phyloP scores from a whole-genome alignment of 106 monocot species.

The Posidonia australis region DNA sequence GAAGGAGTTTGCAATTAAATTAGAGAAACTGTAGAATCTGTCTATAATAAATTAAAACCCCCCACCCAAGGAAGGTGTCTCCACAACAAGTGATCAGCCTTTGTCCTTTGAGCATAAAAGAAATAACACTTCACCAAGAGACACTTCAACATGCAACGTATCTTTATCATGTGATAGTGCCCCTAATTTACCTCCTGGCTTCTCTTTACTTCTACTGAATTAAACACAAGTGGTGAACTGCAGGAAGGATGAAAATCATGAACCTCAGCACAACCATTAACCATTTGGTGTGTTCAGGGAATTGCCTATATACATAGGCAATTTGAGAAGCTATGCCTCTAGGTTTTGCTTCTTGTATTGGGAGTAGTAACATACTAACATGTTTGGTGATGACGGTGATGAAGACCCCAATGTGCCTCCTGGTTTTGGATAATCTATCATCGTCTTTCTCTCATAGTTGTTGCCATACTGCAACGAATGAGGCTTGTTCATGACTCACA shows the following conservation, averaged over 20 bases:
- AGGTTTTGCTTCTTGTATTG: slow-evolving; percentile 2
- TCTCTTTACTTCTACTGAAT: slow-evolving; percentile 11
- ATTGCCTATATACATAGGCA: slow-evolving; percentile 3
- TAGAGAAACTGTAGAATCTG: slow-evolving; percentile 42
- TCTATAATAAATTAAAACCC: slow-evolving; percentile 57
- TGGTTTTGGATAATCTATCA: slow-evolving; percentile 74
- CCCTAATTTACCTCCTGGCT: slow-evolving; percentile 42
- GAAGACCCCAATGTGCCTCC: slow-evolving; percentile 76
- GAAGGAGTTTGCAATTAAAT: slow-evolving; percentile 47
- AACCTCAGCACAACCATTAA: not conserved
- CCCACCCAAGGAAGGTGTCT: slow-evolving; percentile 7
- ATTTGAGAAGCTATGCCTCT: not conserved
- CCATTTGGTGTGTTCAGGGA: not conserved
- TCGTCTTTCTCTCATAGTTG: too few species aligned
- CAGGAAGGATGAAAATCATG: slow-evolving; percentile 2
- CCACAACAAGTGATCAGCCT: slow-evolving; percentile 9
- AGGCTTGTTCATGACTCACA: too few species aligned
- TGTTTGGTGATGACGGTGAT: slow-evolving; percentile 8
- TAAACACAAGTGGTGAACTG: not conserved
- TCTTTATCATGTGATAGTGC: slow-evolving; percentile 19
- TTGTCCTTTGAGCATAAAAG: slow-evolving; percentile 2
- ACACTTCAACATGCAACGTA: slow-evolving; percentile 9
- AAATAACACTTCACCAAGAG: slow-evolving; percentile 11
- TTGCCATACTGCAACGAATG: too few species aligned
- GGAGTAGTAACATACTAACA: not conserved